A percentile compares a stretch with the other conserved stretches of the same genome.
Evolutionary conservation across 2,329 filamentous ascomycete genomes (phyloP).

Genomic region (Trichoderma gracile): DNA sequence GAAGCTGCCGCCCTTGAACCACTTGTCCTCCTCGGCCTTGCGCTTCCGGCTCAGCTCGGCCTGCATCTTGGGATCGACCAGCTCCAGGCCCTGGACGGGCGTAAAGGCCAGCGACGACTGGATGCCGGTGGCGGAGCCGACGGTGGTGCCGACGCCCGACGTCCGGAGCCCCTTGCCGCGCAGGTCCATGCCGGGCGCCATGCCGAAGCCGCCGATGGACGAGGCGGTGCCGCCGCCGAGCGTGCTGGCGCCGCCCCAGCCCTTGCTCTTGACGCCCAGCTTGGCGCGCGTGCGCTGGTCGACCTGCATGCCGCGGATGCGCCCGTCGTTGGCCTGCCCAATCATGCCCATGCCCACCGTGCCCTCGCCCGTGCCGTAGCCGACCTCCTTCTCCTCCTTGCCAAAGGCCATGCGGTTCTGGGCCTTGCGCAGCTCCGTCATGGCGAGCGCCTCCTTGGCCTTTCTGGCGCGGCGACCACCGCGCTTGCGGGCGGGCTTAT

Average conservation of each 20-base stretch:
- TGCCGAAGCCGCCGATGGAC: constrained; percentile 76
- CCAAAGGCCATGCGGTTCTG: constrained; percentile 96
- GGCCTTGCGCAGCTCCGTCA: constrained; percentile 94
- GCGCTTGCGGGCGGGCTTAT: constrained; percentile 90
- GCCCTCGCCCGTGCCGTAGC: constrained; percentile 81
- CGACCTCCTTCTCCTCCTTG: constrained; percentile 91
- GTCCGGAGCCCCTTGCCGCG: constrained; percentile 77
- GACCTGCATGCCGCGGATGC: constrained; percentile 83
- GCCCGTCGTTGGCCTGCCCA: constrained; percentile 82
- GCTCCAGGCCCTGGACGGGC: constrained; percentile 88
- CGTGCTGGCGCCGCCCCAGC: constrained; percentile 78
- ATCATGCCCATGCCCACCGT: constrained; percentile 95
- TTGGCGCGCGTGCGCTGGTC: constrained; percentile 93
- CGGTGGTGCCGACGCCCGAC: constrained; percentile 74
- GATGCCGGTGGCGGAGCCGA: constrained; percentile 65
- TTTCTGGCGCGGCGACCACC: constrained; percentile 87
- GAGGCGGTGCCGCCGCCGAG: constrained; percentile 71
- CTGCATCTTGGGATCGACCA: constrained; percentile 89
- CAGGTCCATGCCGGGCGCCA: constrained; percentile 66
- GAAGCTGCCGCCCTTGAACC: constrained; percentile 97
- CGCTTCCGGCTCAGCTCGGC: constrained; percentile 86
- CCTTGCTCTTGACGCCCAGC: constrained; percentile 91
- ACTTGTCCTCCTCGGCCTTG: constrained; percentile 91
- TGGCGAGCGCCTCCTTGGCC: constrained; percentile 93
- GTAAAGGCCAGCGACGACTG: constrained; percentile 90